A percentile compares a stretch with the other conserved stretches of the same genome.
Conservation (phyloP, 73 alveolate species). For the Tetrahymena elliotti region DNA sequence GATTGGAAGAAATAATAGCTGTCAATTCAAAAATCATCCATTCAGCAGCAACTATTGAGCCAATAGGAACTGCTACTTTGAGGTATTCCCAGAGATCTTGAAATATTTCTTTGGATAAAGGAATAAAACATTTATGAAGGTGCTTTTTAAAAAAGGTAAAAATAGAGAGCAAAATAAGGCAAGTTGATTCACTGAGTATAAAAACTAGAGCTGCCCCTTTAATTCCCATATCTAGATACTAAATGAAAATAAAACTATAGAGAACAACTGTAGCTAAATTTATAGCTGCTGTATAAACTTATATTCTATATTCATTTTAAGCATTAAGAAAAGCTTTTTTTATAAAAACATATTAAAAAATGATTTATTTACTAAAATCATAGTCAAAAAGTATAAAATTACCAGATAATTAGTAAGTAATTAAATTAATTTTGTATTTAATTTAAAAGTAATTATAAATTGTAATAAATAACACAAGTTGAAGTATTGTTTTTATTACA, state of each 20-base stretch:
- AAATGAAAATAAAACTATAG: background rate
- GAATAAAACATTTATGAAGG: background rate
- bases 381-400: background rate
- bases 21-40: background rate
- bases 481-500: too few relatives aligned
- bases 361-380: too few relatives aligned
- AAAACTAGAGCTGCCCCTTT: background rate
- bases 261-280: background rate
- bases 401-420: background rate
- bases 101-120: background rate
- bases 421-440: too few relatives aligned
- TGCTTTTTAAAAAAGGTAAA: background rate
- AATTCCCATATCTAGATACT: background rate
- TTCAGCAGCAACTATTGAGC: background rate
- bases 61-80: background rate
- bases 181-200: background rate
- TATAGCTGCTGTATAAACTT: background rate
- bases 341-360: background rate
- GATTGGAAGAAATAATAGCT: background rate
- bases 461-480: too few relatives aligned
- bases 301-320: background rate
- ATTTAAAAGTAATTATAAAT: too few relatives aligned
- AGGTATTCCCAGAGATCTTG: background rate
- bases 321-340: background rate
- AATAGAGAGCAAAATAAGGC: background rate